Evolutionary conservation across 257 asterid species (phyloP).

Genomic region (Lycium barbarum): DNA sequence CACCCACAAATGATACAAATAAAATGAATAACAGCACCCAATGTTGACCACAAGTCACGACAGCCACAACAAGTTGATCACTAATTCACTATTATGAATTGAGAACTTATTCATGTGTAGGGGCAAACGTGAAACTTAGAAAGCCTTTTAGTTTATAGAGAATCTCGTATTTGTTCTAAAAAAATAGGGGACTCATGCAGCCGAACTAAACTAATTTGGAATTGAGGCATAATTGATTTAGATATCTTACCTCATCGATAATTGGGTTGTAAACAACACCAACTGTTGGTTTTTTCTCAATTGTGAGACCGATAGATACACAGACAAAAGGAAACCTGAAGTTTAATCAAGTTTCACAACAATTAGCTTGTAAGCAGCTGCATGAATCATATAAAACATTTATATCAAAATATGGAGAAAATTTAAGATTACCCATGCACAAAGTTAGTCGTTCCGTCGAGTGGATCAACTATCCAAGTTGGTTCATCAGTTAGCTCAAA

Average conservation of each 20-base stretch:
- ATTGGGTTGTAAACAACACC: conserved; percentile 92
- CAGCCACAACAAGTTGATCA: background rate
- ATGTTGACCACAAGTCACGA: background rate
- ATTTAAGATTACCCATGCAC: conserved; percentile 75
- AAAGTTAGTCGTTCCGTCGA: conserved; percentile 96
- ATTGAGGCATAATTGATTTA: background rate
- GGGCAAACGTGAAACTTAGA: background rate
- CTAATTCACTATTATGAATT: background rate
- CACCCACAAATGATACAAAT: background rate
- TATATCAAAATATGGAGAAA: conserved; percentile 22
- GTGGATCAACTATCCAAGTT: conserved; percentile 97
- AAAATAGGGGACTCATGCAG: background rate
- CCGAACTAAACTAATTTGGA: background rate
- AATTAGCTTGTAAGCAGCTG: conserved; percentile 17
- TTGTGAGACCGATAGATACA: conserved; percentile 85
- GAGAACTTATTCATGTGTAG: background rate
- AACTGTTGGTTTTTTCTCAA: conserved; percentile 69
- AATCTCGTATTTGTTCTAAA: background rate
- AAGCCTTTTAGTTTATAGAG: background rate
- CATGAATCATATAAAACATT: conserved; percentile 13
- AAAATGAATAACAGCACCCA: background rate
- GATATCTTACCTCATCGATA: conserved; percentile 71
- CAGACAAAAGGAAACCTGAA: conserved; percentile 88
- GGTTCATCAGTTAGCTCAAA: conserved; percentile 87
- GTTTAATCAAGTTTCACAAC: conserved; percentile 29